Evolutionary conservation across 495 filamentous ascomycete genomes (phyloP).

Genomic region (Chaetomium tenue): DNA sequence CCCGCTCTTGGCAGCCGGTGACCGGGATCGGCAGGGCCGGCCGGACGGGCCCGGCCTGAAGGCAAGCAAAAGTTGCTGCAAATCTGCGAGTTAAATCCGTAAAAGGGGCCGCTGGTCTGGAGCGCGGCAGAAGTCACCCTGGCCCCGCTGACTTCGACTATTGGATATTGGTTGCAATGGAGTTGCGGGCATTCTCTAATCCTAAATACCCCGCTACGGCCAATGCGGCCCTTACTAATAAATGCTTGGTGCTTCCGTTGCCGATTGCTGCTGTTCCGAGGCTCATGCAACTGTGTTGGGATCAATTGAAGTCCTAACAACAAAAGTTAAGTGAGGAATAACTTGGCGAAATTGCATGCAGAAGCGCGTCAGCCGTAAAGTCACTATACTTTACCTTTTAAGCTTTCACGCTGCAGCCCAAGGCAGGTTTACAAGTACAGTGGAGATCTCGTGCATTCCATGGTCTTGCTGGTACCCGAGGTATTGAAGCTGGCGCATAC

Average conservation of each 20-base stretch:
- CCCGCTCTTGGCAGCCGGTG: conserved; percentile 17
- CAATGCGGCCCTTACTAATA: not conserved
- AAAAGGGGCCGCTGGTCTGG: not conserved
- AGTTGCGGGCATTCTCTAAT: conserved; percentile 1
- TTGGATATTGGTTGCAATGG: not conserved
- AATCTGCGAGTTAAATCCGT: not conserved
- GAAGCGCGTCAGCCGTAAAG: not conserved
- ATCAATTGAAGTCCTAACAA: not conserved
- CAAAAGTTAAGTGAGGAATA: not conserved
- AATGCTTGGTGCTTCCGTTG: conserved; percentile 1
- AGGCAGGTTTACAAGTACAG: conserved; percentile 14
- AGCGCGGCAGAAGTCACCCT: conserved; percentile 1
- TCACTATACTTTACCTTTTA: not conserved
- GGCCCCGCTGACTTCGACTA: not conserved
- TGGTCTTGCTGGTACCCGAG: conserved; percentile 31
- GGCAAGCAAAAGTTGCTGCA: not conserved
- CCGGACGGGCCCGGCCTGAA: conserved; percentile 5
- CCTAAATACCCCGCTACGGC: not conserved
- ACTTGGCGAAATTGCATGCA: not conserved
- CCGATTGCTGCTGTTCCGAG: not conserved
- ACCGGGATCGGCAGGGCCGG: not conserved
- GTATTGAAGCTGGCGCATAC: conserved; percentile 39
- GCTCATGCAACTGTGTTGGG: not conserved
- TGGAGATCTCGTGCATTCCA: conserved; percentile 21
- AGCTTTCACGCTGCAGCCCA: not conserved